Conservation (phyloP, 495 filamentous ascomycete genomes). For the Pyronema omphalodes region DNA sequence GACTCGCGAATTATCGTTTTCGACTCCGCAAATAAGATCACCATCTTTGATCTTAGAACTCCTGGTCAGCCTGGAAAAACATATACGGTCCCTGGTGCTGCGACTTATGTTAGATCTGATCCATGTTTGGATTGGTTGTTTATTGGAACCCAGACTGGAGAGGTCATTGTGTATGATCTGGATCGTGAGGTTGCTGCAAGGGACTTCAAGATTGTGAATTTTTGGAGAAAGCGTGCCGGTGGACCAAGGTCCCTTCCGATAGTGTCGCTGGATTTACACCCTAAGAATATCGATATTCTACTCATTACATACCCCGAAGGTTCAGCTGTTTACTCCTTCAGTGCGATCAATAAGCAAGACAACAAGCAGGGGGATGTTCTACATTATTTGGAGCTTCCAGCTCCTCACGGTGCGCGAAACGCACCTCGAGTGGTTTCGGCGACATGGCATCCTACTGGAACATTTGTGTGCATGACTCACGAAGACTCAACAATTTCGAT, state of each 20-base stretch:
- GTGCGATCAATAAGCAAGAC: too few species aligned
- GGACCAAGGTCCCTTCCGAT: slow-evolving; percentile 39
- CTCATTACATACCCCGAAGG: slow-evolving; percentile 76
- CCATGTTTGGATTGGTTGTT: slow-evolving; percentile 83
- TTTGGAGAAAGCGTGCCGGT: slow-evolving; percentile 53
- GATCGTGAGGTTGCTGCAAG: slow-evolving; percentile 53
- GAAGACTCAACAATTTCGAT: slow-evolving; percentile 80
- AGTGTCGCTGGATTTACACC: slow-evolving; percentile 67
- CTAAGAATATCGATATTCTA: slow-evolving; percentile 80
- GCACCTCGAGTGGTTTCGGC: slow-evolving; percentile 65
- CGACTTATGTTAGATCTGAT: slow-evolving; percentile 55
- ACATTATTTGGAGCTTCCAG: slow-evolving; percentile 64
- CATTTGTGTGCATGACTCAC: slow-evolving; percentile 70
- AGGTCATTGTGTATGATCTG: slow-evolving; percentile 76
- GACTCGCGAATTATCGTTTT: slow-evolving; percentile 43
- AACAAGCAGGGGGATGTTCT: slow-evolving; percentile 55
- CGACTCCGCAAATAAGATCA: slow-evolving; percentile 67
- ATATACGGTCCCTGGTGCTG: slow-evolving; percentile 55
- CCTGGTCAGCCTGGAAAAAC: slow-evolving; percentile 18
- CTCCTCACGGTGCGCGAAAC: slow-evolving; percentile 72
- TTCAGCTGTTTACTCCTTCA: slow-evolving; percentile 71
- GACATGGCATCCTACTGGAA: slow-evolving; percentile 88
- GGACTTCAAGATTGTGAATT: slow-evolving; percentile 60
- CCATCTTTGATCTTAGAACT: slow-evolving; percentile 48
- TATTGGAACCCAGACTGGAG: slow-evolving; percentile 55